phyloP scores from a whole-genome alignment of 2,329 filamentous ascomycete species.

The Hymenoscyphus fraxineus region DNA sequence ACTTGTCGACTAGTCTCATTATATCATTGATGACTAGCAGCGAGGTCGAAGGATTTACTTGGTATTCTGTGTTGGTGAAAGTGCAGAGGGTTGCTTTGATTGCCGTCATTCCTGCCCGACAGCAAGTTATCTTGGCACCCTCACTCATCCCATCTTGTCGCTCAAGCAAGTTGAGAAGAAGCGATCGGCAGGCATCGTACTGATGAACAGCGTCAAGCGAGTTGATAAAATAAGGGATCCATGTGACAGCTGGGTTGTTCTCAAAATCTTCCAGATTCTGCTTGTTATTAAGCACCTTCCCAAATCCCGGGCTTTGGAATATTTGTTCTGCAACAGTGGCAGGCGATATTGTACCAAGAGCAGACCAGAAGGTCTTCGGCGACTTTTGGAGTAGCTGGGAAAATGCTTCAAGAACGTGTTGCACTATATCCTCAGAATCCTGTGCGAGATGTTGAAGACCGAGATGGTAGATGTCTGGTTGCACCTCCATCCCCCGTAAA shows the following conservation, averaged over 20 bases:
- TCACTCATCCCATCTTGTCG: conserved; percentile 53
- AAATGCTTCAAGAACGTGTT: conserved; percentile 67
- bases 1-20: conserved; percentile 61
- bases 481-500: conserved; percentile 73
- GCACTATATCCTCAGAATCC: conserved; percentile 55
- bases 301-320: conserved; percentile 67
- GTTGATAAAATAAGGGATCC: conserved; percentile 72
- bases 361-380: conserved; percentile 80
- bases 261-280: conserved; percentile 49
- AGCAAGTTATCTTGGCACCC: conserved; percentile 57
- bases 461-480: conserved; percentile 66
- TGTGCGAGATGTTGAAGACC: conserved; percentile 52
- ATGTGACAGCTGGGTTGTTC: conserved; percentile 63
- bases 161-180: conserved; percentile 71
- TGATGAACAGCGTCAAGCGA: conserved; percentile 75
- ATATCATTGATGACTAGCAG: conserved; percentile 62
- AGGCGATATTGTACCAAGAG: conserved; percentile 76
- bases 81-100: conserved; percentile 54
- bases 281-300: conserved; percentile 58
- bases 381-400: conserved; percentile 70
- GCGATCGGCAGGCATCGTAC: conserved; percentile 73
- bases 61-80: conserved; percentile 50
- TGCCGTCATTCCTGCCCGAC: conserved; percentile 60
- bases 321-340: conserved; percentile 80
- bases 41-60: conserved; percentile 47